Base-by-base conservation (phyloP, 2,329 filamentous ascomycete genomes). In the Apiospora arundinis region DNA sequence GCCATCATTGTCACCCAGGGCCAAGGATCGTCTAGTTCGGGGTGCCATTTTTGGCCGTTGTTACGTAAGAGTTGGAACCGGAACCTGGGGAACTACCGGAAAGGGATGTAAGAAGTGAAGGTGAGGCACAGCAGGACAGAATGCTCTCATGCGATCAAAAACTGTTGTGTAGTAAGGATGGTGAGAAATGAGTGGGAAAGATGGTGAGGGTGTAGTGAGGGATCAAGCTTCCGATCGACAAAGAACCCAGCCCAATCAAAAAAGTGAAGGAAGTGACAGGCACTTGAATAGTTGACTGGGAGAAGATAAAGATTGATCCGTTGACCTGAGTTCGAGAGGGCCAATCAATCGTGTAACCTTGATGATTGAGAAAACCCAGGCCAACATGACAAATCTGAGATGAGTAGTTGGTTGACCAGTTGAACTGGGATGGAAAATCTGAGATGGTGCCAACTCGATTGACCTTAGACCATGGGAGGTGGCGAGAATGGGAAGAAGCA, bases 21-120 rank as follows among this genome's bases (percentile, higher is more conserved):
- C 74, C n/a, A 67, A 44, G 12, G 76, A 74, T 44, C 73, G 70
- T 63, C 75, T 70, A 45, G 76, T 78, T 28, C 69, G 72, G 2
- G 77, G 77, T 52, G 77, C 73, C 78, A 79, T 80, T 2, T n/a
- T 71, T 32, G 28, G 18, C 12, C 5, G 32, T 60, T 4, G 28
- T 60, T 60, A 60, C 28, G 52, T 37, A 40, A 60, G 2, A 37
- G 52, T 21, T 32, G 23, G 28, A 4, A 9, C 18, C 11, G 28
- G 23, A 16, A 11, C 4, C 28, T n/a, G 28, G 32, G 52, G 37
- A 11, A 60, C 8, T 28, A 11, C 28, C 18, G 18, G 18, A 60
- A 28, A 60, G 28, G 28, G 32, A 37, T 16, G 28, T 12, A 16
- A 60, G 18, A 37, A 60, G 52, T n/a, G 28, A n/a, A 37, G 28